A percentile compares a stretch with the other conserved stretches of the same genome.
Conservation (phyloP, 208 protist genomes). For the Trypanosoma mega region DNA sequence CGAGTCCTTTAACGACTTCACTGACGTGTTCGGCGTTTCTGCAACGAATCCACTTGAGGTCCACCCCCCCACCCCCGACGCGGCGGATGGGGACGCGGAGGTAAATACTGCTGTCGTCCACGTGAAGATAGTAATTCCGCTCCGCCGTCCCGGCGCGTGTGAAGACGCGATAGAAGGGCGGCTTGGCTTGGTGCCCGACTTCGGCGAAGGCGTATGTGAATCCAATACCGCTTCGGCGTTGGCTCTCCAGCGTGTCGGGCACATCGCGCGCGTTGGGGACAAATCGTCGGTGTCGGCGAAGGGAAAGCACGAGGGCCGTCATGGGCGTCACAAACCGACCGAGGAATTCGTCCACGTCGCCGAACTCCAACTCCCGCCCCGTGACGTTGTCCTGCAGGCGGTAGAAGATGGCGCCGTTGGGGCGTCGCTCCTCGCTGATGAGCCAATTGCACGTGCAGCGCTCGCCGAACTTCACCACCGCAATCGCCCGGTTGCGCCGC, state of each 20-base stretch:
- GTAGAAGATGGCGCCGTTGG: conserved; percentile 72
- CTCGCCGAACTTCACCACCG: conserved; percentile 73
- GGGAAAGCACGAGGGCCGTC: conserved; percentile 45
- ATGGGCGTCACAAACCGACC: conserved; percentile 61
- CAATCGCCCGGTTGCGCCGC: conserved; percentile 45
- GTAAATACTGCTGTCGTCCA: conserved; percentile 65
- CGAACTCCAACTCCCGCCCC: conserved; percentile 45
- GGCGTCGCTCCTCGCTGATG: conserved; percentile 65
- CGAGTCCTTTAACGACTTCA: conserved; percentile 73
- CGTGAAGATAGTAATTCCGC: conserved; percentile 73
- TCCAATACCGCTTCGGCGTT: conserved; percentile 32
- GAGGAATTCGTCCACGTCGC: conserved; percentile 81
- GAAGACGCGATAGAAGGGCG: conserved; percentile 66
- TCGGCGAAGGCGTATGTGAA: conserved; percentile 81
- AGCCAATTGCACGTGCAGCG: conserved; percentile 65
- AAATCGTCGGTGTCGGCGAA: conserved; percentile 73
- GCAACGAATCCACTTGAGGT: conserved; percentile 68
- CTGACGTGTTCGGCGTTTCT: conserved; percentile 79
- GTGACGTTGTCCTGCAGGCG: conserved; percentile 53
- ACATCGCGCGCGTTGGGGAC: conserved; percentile 56
- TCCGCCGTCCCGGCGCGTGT: conserved; percentile 42
- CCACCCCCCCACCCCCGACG: conserved; percentile 18
- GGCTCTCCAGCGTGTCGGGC: conserved; percentile 43
- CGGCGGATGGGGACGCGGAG: conserved; percentile 53
- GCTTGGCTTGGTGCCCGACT: conserved; percentile 33